phyloP scores from a whole-genome alignment of 2,329 filamentous ascomycete species.

The Rutstroemia sp. region DNA sequence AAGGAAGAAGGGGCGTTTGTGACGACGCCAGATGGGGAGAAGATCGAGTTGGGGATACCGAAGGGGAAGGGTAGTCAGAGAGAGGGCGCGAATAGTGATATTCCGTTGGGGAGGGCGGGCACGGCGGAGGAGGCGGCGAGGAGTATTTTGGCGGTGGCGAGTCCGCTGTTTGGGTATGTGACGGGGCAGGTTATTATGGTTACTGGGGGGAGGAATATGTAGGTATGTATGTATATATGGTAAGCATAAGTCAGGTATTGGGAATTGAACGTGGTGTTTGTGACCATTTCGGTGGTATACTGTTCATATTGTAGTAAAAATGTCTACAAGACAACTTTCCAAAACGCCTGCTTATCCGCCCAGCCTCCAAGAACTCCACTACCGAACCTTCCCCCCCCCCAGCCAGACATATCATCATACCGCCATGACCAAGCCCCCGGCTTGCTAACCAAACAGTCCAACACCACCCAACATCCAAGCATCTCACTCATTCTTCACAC shows the following conservation, averaged over 20 bases:
- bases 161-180: constrained; percentile 78
- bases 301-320: too few relatives aligned
- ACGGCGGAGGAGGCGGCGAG: constrained; percentile 74
- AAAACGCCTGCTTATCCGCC: too few relatives aligned
- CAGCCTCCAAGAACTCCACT: too few relatives aligned
- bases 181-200: constrained; percentile 82
- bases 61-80: constrained; percentile 42
- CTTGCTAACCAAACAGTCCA: too few relatives aligned
- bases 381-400: too few relatives aligned
- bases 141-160: constrained; percentile 69
- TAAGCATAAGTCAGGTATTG: not conserved
- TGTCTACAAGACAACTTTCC: too few relatives aligned
- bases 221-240: constrained; percentile 1
- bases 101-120: constrained; percentile 70
- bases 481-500: too few relatives aligned
- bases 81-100: constrained; percentile 53
- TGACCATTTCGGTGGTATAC: not conserved
- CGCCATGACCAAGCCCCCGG: too few relatives aligned
- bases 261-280: not conserved
- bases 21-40: constrained; percentile 66
- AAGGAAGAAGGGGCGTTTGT: constrained; percentile 82
- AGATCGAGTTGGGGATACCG: constrained; percentile 69
- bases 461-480: too few relatives aligned
- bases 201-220: constrained; percentile 66
- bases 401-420: too few relatives aligned